Conservation (phyloP, 805 yeast genomes). For the Starmerella stellata region DNA sequence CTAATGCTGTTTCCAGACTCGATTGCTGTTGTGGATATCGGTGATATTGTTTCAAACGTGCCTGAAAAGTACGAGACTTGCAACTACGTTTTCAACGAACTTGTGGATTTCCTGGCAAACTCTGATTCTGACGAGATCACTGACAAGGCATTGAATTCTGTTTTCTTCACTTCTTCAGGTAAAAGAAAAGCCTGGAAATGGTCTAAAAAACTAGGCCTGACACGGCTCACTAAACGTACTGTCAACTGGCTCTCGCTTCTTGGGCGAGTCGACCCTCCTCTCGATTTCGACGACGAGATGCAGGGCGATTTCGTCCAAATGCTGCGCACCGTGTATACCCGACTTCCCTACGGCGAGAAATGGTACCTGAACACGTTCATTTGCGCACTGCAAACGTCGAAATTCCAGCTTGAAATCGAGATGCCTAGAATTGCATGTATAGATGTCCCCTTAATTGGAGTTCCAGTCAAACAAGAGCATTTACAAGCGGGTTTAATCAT, state of each 20-base stretch:
- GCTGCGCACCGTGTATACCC: neutral
- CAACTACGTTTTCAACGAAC: neutral
- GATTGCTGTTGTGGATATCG: too few relatives aligned
- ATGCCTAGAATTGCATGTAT: neutral
- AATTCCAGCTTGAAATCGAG: neutral
- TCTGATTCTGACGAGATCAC: neutral
- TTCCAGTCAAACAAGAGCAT: neutral
- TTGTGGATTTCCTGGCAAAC: neutral
- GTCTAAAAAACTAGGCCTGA: neutral
- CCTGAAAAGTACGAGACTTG: neutral
- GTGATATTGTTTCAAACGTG: too few relatives aligned
- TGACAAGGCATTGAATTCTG: neutral
- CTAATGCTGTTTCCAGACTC: too few relatives aligned
- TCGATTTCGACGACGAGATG: too few relatives aligned
- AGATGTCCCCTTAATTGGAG: neutral
- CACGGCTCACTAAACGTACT: neutral
- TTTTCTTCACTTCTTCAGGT: neutral
- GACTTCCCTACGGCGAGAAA: slow-evolving; percentile 2
- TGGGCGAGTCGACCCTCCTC: too few relatives aligned
- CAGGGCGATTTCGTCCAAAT: neutral
- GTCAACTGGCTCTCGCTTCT: too few relatives aligned
- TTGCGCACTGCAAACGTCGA: neutral
- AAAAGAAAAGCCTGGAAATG: neutral
- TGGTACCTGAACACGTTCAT: slow-evolving; percentile 4
- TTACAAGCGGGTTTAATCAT: neutral